Percentiles rank a stretch among this genome's conserved stretches.
Conservation (phyloP, 2,329 filamentous ascomycete genomes). For the Sporothrix brasiliensis region DNA sequence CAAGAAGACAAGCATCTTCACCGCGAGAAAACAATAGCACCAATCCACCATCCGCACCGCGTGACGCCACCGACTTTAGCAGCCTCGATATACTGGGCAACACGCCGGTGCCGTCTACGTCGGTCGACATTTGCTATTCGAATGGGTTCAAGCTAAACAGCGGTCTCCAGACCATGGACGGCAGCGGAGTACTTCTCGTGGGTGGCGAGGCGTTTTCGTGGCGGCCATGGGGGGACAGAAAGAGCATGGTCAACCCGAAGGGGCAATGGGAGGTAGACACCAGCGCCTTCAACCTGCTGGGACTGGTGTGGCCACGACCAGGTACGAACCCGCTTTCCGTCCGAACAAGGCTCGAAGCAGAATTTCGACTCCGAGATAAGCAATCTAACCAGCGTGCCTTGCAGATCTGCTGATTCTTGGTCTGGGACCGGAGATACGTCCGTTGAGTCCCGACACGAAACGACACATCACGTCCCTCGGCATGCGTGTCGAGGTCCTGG, state of each 20-base stretch:
- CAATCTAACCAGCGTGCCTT: slow-evolving; percentile 23
- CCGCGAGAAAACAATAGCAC: background rate
- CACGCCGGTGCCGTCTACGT: slow-evolving; percentile 75
- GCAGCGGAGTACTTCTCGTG: slow-evolving; percentile 67
- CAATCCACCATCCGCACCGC: slow-evolving; percentile 42
- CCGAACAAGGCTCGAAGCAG: background rate
- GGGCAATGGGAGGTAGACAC: slow-evolving; percentile 78
- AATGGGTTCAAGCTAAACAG: slow-evolving; percentile 88
- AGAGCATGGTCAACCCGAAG: slow-evolving; percentile 68
- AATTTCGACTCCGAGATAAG: background rate
- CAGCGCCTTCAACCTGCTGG: slow-evolving; percentile 73
- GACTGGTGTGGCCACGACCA: slow-evolving; percentile 82
- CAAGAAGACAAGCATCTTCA: background rate
- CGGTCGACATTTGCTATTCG: slow-evolving; percentile 77
- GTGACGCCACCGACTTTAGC: slow-evolving; percentile 63
- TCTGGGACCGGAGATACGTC: slow-evolving; percentile 73
- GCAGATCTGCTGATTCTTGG: slow-evolving; percentile 88
- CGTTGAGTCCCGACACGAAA: slow-evolving; percentile 74
- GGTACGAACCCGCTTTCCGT: slow-evolving; percentile 56
- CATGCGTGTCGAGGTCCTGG: slow-evolving; percentile 82
- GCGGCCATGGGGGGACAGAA: slow-evolving; percentile 69
- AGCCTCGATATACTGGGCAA: slow-evolving; percentile 77
- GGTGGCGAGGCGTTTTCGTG: slow-evolving; percentile 87
- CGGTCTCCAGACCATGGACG: slow-evolving; percentile 66
- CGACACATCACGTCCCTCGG: slow-evolving; percentile 74